A percentile compares a stretch with the other conserved stretches of the same genome.
Evolutionary conservation across 1,284 basidiomycete genomes (phyloP).

Genomic region (Leccinum fallax): DNA sequence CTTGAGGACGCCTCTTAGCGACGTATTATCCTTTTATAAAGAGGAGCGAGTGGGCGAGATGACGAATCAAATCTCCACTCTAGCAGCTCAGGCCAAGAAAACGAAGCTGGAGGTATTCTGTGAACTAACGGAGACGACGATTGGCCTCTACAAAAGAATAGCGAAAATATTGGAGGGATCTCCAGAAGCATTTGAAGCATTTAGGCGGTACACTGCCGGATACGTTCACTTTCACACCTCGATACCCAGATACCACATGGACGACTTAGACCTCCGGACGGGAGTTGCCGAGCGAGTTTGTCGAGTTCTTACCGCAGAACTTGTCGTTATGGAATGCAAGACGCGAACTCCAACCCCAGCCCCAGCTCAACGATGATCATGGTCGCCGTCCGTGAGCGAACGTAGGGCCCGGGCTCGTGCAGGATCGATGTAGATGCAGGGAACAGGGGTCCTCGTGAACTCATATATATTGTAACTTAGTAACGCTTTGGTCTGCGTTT

Average conservation of each 20-base stretch:
- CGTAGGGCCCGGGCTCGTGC: too few species aligned
- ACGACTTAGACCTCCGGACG: background rate
- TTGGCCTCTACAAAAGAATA: constrained; percentile 18
- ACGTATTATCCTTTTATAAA: constrained; percentile 27
- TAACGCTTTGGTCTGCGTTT: too few species aligned
- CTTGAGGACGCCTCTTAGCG: constrained; percentile 24
- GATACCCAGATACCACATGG: background rate
- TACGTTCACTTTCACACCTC: background rate
- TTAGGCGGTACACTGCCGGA: background rate
- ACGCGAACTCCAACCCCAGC: too few species aligned
- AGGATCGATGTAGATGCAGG: too few species aligned
- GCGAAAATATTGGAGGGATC: constrained; percentile 25
- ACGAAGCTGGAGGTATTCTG: constrained; percentile 30
- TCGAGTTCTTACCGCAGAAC: too few species aligned
- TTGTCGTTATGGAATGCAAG: too few species aligned
- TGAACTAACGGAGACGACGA: constrained; percentile 27
- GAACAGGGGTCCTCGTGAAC: too few species aligned
- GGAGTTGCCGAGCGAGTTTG: too few species aligned
- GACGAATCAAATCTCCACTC: constrained; percentile 18
- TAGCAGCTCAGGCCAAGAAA: constrained; percentile 26
- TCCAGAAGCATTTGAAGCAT: background rate
- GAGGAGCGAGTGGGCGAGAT: background rate
- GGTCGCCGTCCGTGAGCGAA: too few species aligned
- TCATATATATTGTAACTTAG: too few species aligned
- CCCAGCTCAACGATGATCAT: too few species aligned